These are phyloP conservation scores for Raffaelea deltoideospora DNA, from an alignment of 2,329 filamentous ascomycete species.

Conservation along the genomic window DNA sequence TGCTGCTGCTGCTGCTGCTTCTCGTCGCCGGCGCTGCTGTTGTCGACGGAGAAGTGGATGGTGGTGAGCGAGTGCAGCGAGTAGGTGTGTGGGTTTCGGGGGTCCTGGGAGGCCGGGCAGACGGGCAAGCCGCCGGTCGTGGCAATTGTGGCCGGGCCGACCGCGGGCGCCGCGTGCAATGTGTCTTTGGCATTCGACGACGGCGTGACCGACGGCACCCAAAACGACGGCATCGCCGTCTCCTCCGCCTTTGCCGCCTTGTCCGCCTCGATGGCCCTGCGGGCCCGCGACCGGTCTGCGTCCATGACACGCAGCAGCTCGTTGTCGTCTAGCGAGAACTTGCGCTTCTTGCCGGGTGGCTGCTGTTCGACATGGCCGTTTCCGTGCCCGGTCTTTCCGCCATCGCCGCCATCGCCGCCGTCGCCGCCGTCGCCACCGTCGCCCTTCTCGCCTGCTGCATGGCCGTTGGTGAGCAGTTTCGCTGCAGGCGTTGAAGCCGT, in stretches of 20 bases:
- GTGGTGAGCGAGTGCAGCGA: constrained; percentile 58
- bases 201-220: constrained; percentile 77
- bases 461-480: constrained; percentile 2
- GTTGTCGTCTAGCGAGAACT: constrained; percentile 66
- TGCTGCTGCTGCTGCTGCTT: constrained; percentile 54
- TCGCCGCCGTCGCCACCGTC: constrained; percentile 25
- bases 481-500: constrained; percentile 8
- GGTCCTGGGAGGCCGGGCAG: constrained; percentile 6
- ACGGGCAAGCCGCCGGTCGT: background rate
- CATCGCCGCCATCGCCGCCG: no score
- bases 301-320: constrained; percentile 56
- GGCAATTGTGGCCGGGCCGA: constrained; percentile 10
- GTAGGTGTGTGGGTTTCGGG: no score
- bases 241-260: constrained; percentile 51
- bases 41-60: constrained; percentile 59
- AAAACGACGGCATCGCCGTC: constrained; percentile 64
- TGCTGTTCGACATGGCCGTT: background rate
- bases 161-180: constrained; percentile 33
- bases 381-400: no score
- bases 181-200: constrained; percentile 27
- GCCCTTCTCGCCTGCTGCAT: constrained; percentile 21
- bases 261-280: constrained; percentile 56
- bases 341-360: constrained; percentile 44
- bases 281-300: constrained; percentile 55
- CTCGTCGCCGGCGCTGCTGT: no score